Evolutionary conservation across 73 alveolate species (phyloP).

Genomic region (Symbiodinium pilosum): DNA sequence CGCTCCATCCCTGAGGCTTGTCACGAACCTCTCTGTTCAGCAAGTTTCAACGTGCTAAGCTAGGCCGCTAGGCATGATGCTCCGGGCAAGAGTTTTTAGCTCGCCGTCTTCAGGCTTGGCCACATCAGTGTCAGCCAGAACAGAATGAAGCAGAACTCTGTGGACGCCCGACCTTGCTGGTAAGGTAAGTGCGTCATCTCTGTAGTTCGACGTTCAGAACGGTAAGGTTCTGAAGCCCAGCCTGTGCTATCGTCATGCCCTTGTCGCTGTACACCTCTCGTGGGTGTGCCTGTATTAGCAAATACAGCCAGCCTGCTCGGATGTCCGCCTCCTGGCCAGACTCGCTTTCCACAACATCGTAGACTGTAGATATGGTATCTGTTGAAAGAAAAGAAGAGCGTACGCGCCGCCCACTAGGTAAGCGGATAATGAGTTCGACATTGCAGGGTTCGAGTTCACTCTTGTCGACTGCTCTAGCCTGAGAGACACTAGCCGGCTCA

Average conservation of each 20-base stretch:
- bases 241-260: constrained; percentile 41
- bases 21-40: no score
- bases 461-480: background rate
- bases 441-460: background rate
- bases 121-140: no score
- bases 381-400: constrained; percentile 22
- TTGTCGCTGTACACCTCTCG: constrained; percentile 79
- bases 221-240: constrained; percentile 70
- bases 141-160: no score
- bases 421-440: constrained; percentile 30
- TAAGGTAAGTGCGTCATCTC: no score
- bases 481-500: background rate
- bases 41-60: no score
- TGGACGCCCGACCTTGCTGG: no score
- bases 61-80: no score
- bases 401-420: constrained; percentile 74
- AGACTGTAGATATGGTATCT: constrained; percentile 41
- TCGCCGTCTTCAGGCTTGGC: no score
- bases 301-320: constrained; percentile 43
- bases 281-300: constrained; percentile 64
- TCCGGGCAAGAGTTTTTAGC: no score
- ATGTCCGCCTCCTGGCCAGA: constrained; percentile 45
- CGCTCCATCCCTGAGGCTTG: no score
- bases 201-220: constrained; percentile 60
- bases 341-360: constrained; percentile 69